Evolutionary conservation across 1,284 basidiomycete genomes (phyloP).

Genomic region (Trichosporon ovoides): DNA sequence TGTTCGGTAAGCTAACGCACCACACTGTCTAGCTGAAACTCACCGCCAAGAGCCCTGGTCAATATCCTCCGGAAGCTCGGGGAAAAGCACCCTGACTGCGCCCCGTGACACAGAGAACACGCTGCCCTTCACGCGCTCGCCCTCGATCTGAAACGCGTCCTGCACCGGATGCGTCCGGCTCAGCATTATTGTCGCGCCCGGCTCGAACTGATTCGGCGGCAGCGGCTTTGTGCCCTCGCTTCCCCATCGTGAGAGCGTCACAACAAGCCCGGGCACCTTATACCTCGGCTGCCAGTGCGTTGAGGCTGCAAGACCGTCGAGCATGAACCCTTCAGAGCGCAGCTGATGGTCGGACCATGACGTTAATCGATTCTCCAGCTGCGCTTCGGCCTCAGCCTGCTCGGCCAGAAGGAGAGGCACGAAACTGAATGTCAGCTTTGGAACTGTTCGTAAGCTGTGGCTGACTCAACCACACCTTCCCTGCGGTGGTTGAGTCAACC

Average conservation of each 20-base stretch:
- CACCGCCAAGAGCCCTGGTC: slow-evolving; percentile 57
- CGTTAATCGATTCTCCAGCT: slow-evolving; percentile 58
- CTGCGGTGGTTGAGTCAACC: neutral
- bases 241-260: slow-evolving; percentile 58
- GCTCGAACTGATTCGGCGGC: slow-evolving; percentile 34
- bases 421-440: slow-evolving; percentile 53
- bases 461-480: neutral
- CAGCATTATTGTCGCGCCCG: slow-evolving; percentile 61
- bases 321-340: slow-evolving; percentile 62
- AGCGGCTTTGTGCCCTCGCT: slow-evolving; percentile 52
- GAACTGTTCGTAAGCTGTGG: neutral
- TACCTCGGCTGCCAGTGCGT: slow-evolving; percentile 15
- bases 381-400: slow-evolving; percentile 58
- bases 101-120: slow-evolving; percentile 53
- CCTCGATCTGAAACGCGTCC: slow-evolving; percentile 43
- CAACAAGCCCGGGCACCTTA: slow-evolving; percentile 18
- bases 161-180: slow-evolving; percentile 58
- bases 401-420: slow-evolving; percentile 60
- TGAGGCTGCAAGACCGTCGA: slow-evolving; percentile 56
- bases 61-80: slow-evolving; percentile 50
- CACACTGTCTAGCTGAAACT: neutral
- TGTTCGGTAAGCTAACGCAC: slow-evolving; percentile 22
- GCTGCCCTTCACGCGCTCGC: slow-evolving; percentile 55
- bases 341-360: slow-evolving; percentile 61
- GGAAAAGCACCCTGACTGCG: slow-evolving; percentile 58